These are phyloP conservation scores for Aspergillus caelatus DNA, from an alignment of 2,329 filamentous ascomycete genomes.

Conservation along the genomic window DNA sequence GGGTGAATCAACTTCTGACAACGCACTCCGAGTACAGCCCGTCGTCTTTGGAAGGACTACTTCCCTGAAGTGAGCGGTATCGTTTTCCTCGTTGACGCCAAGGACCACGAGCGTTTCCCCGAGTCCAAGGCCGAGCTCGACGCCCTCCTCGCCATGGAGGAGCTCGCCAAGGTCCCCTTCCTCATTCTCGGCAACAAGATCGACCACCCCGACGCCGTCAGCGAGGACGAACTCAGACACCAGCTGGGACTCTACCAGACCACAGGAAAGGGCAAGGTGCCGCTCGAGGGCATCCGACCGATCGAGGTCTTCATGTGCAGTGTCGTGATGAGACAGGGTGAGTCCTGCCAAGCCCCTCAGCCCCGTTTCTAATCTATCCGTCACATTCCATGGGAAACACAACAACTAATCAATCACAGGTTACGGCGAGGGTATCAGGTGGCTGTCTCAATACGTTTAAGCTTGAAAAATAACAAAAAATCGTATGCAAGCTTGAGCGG, in stretches of 20 bases:
- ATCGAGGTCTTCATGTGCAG: constrained; percentile 99
- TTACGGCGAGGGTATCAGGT: constrained; percentile 88
- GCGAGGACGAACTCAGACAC: constrained; percentile 91
- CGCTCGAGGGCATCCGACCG: constrained; percentile 85
- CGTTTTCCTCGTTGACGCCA: constrained; percentile 96
- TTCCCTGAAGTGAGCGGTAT: constrained; percentile 96
- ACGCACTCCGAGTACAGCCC: constrained; percentile 51
- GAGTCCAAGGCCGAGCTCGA: constrained; percentile 98
- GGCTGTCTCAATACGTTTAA: constrained; percentile 91
- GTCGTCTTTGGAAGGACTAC: constrained; percentile 94
- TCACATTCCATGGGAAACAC: background rate
- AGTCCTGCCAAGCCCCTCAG: constrained; percentile 30
- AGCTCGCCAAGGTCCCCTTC: constrained; percentile 92
- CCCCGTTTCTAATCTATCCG: background rate
- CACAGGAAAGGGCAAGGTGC: constrained; percentile 93
- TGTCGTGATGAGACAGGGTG: constrained; percentile 94
- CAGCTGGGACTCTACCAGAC: constrained; percentile 94
- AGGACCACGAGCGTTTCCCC: constrained; percentile 90
- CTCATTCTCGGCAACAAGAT: constrained; percentile 99
- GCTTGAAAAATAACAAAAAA: constrained; percentile 11
- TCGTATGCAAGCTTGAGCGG: background rate
- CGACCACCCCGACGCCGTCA: constrained; percentile 93
- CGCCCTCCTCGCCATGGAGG: constrained; percentile 93
- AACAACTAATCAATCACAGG: constrained; percentile 46
- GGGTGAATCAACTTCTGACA: constrained; percentile 28